Evolutionary conservation across 805 yeast species (phyloP), one percentile per base, ranked within the genome.

Genomic region (Nakazawaea anatomiae): DNA sequence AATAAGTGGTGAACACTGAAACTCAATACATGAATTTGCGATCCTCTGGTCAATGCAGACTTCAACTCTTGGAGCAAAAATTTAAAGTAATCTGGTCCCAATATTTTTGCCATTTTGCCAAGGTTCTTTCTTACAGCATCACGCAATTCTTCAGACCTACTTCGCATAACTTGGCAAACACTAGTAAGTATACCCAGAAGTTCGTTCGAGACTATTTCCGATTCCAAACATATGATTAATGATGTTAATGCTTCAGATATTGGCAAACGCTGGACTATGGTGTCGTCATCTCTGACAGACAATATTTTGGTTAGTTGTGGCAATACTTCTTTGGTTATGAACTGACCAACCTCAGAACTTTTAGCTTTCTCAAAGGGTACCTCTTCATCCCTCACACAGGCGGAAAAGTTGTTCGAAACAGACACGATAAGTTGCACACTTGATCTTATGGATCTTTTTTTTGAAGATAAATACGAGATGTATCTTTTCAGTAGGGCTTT

Each of bases 21-120:
- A 60, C 97, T 89, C 58, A 94, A 77, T 52, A 94, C 89, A 67
- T 94, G 99, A 48, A 90, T 79, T 63, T 94, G 98, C 11, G 96
- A 88, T 29, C 99, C 99, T 61, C 95, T 75, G 5, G 85, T 76
- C 49, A 92, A 72, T 0, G 97, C 95, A 18, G 85, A 68, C 56
- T 79, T 82, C 60, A 94, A 74, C 62, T 94, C 98, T 52, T 79
- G 78, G 28, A 94, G 68, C 46, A 94, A 79, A 61, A 90, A 89
- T 50, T 76, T 74, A 53, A 92, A 69, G 62, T 90, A 90, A 27
- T 68, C 65, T 0, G 96, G 74, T 1, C 98, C 98, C 35, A 92
- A 72, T 32, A 79, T 70, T 1, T 67, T 59, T 1, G 87, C 74
- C 45, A 90, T 81, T 55, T 77, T 78, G 28, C 88, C 82, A 48